These are phyloP conservation scores for Erucastrum elatum DNA, from an alignment of 345 rosid genomes.

Conservation along the genomic window DNA sequence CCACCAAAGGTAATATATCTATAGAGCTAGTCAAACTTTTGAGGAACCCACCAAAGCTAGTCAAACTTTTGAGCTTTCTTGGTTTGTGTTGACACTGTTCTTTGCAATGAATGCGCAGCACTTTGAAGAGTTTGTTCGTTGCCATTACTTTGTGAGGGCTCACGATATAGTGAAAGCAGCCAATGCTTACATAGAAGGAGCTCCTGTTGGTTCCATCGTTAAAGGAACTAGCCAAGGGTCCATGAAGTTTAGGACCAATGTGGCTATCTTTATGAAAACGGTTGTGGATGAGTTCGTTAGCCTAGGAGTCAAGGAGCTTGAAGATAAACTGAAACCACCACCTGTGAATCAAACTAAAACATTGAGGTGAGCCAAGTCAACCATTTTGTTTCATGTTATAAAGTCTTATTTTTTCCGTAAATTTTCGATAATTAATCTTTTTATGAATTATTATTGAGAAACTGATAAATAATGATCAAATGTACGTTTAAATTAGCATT, in stretches of 20 bases:
- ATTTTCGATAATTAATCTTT: too few relatives aligned
- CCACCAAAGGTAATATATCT: constrained; percentile 69
- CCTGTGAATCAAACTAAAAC: constrained; percentile 9
- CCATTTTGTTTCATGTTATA: background rate
- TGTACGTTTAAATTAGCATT: background rate
- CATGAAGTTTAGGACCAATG: constrained; percentile 41
- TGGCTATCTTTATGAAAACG: constrained; percentile 36
- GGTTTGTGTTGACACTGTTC: background rate
- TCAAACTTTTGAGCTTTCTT: background rate
- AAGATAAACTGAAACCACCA: constrained; percentile 20
- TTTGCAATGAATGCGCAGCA: constrained; percentile 49
- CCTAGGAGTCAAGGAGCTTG: constrained; percentile 46
- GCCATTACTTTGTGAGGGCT: constrained; percentile 61
- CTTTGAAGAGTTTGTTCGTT: constrained; percentile 70
- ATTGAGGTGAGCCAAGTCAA: constrained; percentile 37
- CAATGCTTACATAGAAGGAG: constrained; percentile 75
- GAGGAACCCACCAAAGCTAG: too few relatives aligned
- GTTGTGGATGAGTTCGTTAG: constrained; percentile 48
- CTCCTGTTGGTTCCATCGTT: constrained; percentile 66
- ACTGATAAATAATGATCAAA: too few relatives aligned
- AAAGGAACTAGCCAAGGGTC: constrained; percentile 58
- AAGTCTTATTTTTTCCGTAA: too few relatives aligned
- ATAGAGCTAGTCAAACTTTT: background rate
- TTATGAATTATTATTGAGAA: too few relatives aligned
- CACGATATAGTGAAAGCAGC: constrained; percentile 65